Base-by-base conservation (phyloP, 2,329 filamentous ascomycete genomes). In the Coleophoma cylindrospora region DNA sequence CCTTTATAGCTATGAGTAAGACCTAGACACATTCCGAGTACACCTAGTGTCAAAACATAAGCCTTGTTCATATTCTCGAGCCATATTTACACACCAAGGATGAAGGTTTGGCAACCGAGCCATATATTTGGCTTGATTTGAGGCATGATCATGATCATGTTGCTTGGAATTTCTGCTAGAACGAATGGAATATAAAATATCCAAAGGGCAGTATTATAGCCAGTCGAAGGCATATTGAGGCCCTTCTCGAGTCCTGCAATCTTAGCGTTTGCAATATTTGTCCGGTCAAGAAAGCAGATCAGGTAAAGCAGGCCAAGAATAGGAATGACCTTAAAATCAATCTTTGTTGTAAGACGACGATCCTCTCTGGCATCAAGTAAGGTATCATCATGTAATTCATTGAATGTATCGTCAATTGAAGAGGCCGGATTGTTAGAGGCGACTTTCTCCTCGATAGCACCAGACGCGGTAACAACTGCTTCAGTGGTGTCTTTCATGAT, bases 291-390 rank as follows among this genome's bases (percentile, higher is more conserved):
- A 58, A 76, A 78, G 51, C 73, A 76, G 27, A 77, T 67, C 7
- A 84, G 66, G 53, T 83, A 83, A 15, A 84, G 71, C 1, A 83
- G 61, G 4, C 79, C 75, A 55, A 84, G 73, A 64, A 82, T 77
- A 1, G 80, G 81, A 41, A 84, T 44, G 9, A 60, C 40, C 17
- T 50, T 54, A 13, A 59, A 19, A 46, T 60, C 57, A 43, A 54
- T 45, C 36, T 57, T 57, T 15, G 40, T 50, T 10, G 50, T 52
- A 17, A 55, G 46, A 27, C 13, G 15, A 15, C 50, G 38, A 12
- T 50, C 48, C 32, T 43, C 41, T n/a, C 48, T 44, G 32, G 43
- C 11, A 43, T 43, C 19, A 38, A 38, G 27, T 10, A 27, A 6
- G 27, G 9, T 27, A 2, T 8, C 27, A 8, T 27, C 27, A 27